A percentile compares a stretch with the other conserved stretches of the same genome.
These are phyloP conservation scores for Capsella rubella DNA, from an alignment of 441 rosid species.

Conservation along the genomic window DNA sequence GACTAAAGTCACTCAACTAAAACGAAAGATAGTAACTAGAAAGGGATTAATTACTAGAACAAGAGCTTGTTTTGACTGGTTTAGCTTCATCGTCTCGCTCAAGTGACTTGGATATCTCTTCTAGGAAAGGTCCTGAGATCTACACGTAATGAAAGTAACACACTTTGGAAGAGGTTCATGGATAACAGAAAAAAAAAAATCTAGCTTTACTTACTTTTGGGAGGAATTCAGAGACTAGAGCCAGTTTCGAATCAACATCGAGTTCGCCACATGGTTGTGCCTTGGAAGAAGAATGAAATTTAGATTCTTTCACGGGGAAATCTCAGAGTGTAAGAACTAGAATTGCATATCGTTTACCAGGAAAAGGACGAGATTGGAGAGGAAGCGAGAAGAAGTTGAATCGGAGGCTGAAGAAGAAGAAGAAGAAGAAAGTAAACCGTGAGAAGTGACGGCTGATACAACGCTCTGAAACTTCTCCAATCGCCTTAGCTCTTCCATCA, in stretches of 20 bases:
- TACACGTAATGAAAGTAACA: conserved; percentile 34
- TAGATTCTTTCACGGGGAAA: neutral
- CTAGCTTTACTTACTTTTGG: conserved; percentile 55
- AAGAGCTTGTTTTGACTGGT: conserved; percentile 32
- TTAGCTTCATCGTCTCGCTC: conserved; percentile 32
- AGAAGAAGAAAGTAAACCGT: conserved; percentile 48
- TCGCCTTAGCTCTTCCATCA: conserved; percentile 82
- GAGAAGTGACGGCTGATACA: conserved; percentile 54
- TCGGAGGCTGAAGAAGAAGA: conserved; percentile 43
- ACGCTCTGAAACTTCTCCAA: conserved; percentile 70
- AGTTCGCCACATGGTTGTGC: conserved; percentile 73
- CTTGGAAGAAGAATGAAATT: conserved; percentile 39
- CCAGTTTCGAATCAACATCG: conserved; percentile 51
- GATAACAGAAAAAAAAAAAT: neutral
- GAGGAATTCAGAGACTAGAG: conserved; percentile 52
- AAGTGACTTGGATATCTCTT: conserved; percentile 59
- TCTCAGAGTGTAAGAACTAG: neutral
- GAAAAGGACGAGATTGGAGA: conserved; percentile 65
- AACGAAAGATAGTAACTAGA: neutral
- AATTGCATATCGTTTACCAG: conserved; percentile 50
- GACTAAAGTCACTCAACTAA: neutral
- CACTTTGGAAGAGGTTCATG: neutral
- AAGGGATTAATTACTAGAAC: conserved; percentile 22
- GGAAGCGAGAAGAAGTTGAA: conserved; percentile 64
- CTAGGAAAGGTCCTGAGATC: conserved; percentile 62